Evolutionary conservation across 1,139 yeast species (phyloP), one percentile per base, ranked within the genome.

Genomic region (Hyphopichia wangnamkhiaoensis): DNA sequence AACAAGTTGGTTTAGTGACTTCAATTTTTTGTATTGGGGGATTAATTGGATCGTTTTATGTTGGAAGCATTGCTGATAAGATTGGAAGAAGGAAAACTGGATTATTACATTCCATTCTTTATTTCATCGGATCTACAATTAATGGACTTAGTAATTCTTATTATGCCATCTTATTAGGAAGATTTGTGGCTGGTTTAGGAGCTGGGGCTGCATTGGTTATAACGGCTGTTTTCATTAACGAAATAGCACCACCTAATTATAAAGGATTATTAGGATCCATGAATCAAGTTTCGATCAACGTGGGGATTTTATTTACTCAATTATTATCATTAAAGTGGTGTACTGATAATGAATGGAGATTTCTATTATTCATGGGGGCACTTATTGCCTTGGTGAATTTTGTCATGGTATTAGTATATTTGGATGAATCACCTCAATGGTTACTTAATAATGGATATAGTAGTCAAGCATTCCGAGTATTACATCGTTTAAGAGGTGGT

Each of bases 371-470:
- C 16, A 62, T 73, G 37, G 96, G 90, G 0, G 71, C 78, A 1
- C 46, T 72, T 0, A 49, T 88, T 21, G 87, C 88, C 1, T 39
- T 69, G 0, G 39, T 54, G 4, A 80, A 83, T 51, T 64, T 81
- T 3, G 40, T 74, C 0, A 55, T 75, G 12, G 63, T 67, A 7
- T 40, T 76, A 24, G 49, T 72, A 2, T 63, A 68, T 33, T 71
- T 81, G n/a, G 79, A 76, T 18, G 97, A 91, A 58, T 82, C 94
- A 1, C 97, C 98, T 2, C 78, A 83, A 58, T 91, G 97, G 97
- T 67, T 88, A 25, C 61, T 68, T 6, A 56, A 56, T 42, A 63
- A 67, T 33, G 76, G 75, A 0, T 41, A 50, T 20, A 46, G 50
- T 7, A 45, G 53, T 14, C 56, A 63, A 39, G 76, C 78, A 3